Evolutionary conservation across 163 green algal species (phyloP).

Genomic region (Prototheca stagnorum): DNA sequence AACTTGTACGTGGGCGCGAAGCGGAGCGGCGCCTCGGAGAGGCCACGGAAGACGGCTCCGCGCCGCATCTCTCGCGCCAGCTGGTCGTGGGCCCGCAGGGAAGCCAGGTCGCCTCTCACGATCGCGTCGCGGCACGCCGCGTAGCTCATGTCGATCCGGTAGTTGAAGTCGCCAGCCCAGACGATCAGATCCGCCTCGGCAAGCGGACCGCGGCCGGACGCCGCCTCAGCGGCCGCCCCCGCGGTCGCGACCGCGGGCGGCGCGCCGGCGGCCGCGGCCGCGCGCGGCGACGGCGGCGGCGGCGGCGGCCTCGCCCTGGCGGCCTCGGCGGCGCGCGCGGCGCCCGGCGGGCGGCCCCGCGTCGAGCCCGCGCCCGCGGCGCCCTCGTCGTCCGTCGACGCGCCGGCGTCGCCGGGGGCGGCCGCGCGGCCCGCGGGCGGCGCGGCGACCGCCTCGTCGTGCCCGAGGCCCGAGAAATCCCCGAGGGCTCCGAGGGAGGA

Average conservation of each 20-base stretch:
- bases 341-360: constrained; percentile 11
- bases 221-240: too few relatives aligned
- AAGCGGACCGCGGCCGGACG: too few relatives aligned
- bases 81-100: constrained; percentile 45
- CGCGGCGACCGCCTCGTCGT: too few relatives aligned
- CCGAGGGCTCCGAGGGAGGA: too few relatives aligned
- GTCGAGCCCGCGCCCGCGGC: too few relatives aligned
- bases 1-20: constrained; percentile 98
- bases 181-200: constrained; percentile 46
- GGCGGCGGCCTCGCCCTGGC: too few relatives aligned
- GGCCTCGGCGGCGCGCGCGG: constrained; percentile 18
- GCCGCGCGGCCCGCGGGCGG: too few relatives aligned
- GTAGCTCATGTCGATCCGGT: constrained; percentile 52
- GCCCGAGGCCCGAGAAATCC: too few relatives aligned
- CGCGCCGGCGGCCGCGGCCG: too few relatives aligned
- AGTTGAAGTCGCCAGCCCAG: constrained; percentile 79
- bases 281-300: too few relatives aligned
- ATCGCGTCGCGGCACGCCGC: constrained; percentile 23
- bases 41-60: constrained; percentile 53
- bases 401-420: too few relatives aligned
- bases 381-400: not conserved
- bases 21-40: constrained; percentile 54
- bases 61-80: constrained; percentile 31
- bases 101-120: constrained; percentile 8
- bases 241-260: too few relatives aligned